A percentile compares a stretch with the other conserved stretches of the same genome.
These are phyloP conservation scores for Lachnellula arida DNA, from an alignment of 2,329 filamentous ascomycete genomes.

Conservation along the genomic window DNA sequence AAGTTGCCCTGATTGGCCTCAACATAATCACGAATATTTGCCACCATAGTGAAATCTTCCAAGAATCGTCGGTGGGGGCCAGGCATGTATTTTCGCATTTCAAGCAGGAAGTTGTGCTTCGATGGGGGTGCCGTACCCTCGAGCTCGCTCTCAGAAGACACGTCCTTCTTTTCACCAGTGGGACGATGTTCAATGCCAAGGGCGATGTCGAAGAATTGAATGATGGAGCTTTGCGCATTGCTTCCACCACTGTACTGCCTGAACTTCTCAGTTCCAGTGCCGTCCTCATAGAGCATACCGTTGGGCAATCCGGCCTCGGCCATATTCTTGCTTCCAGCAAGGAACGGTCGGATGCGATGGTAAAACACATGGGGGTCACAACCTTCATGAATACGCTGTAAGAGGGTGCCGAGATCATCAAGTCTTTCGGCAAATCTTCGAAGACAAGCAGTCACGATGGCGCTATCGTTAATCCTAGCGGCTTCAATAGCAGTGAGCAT, in stretches of 20 bases:
- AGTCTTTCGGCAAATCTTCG: constrained; percentile 78
- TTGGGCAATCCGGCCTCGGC: constrained; percentile 82
- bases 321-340: constrained; percentile 98
- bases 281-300: constrained; percentile 84
- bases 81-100: constrained; percentile 98
- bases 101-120: constrained; percentile 85
- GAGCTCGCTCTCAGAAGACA: constrained; percentile 42
- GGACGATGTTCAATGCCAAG: constrained; percentile 87
- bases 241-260: constrained; percentile 89
- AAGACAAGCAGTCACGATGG: constrained; percentile 72
- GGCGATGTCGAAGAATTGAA: constrained; percentile 94
- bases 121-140: constrained; percentile 45
- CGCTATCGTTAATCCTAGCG: constrained; percentile 63
- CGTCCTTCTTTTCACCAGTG: constrained; percentile 65
- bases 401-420: constrained; percentile 73
- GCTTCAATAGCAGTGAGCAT: constrained; percentile 87
- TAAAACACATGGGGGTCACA: constrained; percentile 96
- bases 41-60: constrained; percentile 68
- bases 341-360: constrained; percentile 89
- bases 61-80: constrained; percentile 87
- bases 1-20: constrained; percentile 55
- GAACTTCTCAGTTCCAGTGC: constrained; percentile 60
- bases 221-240: constrained; percentile 93
- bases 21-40: constrained; percentile 86
- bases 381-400: constrained; percentile 89